These are phyloP conservation scores for Penicillium manginii DNA, from an alignment of 495 filamentous ascomycete species.

Conservation along the genomic window DNA sequence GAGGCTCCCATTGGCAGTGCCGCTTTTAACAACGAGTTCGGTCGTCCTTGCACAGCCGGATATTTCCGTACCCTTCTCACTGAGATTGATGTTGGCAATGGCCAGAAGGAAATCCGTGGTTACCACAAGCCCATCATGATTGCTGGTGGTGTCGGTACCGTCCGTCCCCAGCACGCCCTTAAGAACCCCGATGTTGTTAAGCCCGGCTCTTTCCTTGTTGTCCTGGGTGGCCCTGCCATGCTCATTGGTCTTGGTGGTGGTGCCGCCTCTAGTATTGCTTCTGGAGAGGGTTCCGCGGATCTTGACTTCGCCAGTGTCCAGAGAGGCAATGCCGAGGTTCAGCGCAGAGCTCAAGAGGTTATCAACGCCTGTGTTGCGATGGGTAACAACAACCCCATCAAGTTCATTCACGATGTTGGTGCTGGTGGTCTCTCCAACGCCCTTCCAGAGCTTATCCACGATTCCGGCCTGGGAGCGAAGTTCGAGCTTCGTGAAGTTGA, in stretches of 20 bases:
- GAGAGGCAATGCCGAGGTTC: slow-evolving; percentile 88
- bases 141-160: slow-evolving; percentile 94
- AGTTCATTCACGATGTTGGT: slow-evolving; percentile 96
- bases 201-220: slow-evolving; percentile 83
- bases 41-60: slow-evolving; percentile 85
- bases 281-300: slow-evolving; percentile 84
- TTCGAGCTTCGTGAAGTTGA: slow-evolving; percentile 94
- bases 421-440: slow-evolving; percentile 95
- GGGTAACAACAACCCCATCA: slow-evolving; percentile 83
- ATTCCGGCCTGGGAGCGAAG: slow-evolving; percentile 82
- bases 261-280: slow-evolving; percentile 87
- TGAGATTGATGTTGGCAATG: slow-evolving; percentile 61
- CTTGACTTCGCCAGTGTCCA: slow-evolving; percentile 97
- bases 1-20: slow-evolving; percentile 95
- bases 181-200: slow-evolving; percentile 78
- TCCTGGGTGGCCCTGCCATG: slow-evolving; percentile 95
- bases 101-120: slow-evolving; percentile 73
- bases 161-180: slow-evolving; percentile 88
- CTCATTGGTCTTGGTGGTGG: slow-evolving; percentile 94
- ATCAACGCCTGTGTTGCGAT: slow-evolving; percentile 90
- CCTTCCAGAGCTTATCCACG: slow-evolving; percentile 87
- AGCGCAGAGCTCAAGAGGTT: slow-evolving; percentile 92
- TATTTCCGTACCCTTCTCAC: slow-evolving; percentile 88
- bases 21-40: slow-evolving; percentile 97
- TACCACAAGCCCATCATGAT: slow-evolving; percentile 99